Conservation (phyloP, 768 basidiomycete genomes). For the Tulasnella sp. region DNA sequence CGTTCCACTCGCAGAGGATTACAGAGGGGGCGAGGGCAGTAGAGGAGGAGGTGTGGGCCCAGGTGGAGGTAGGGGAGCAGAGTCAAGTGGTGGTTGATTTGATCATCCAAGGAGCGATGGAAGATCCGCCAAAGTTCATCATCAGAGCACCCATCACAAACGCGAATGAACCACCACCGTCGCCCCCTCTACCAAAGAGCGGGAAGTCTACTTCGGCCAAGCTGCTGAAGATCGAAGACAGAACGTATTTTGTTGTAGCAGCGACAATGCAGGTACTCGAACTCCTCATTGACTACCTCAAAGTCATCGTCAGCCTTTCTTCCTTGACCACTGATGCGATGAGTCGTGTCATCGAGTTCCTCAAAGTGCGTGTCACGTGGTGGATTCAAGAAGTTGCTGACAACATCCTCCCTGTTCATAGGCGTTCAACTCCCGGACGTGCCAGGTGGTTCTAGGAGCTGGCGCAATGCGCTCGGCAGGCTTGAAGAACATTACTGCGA, state of each 20-base stretch:
- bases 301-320: conserved; percentile 75
- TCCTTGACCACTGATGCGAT: conserved; percentile 92
- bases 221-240: conserved; percentile 58
- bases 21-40: conserved; percentile 77
- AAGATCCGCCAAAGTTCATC: conserved; percentile 61
- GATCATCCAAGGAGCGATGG: conserved; percentile 70
- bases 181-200: conserved; percentile 23
- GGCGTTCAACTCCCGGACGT: conserved; percentile 94
- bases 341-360: conserved; percentile 84
- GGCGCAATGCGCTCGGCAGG: conserved; percentile 99
- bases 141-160: conserved; percentile 21
- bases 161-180: conserved; percentile 20
- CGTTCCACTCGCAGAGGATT: conserved; percentile 74
- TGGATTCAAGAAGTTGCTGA: conserved; percentile 6
- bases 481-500: conserved; percentile 95
- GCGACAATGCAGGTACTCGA: conserved; percentile 63
- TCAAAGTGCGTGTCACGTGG: conserved; percentile 42
- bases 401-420: conserved; percentile 15
- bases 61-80: conserved; percentile 53
- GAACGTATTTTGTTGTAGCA: conserved; percentile 71
- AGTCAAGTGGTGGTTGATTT: conserved; percentile 64
- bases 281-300: conserved; percentile 75
- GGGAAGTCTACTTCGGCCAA: conserved; percentile 31
- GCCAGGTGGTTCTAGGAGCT: conserved; percentile 95
- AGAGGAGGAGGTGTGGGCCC: conserved; percentile 92